Evolutionary conservation across 1,284 basidiomycete species (phyloP), one percentile per base, ranked within the genome.

Genomic region (Ustilago cynodontis): DNA sequence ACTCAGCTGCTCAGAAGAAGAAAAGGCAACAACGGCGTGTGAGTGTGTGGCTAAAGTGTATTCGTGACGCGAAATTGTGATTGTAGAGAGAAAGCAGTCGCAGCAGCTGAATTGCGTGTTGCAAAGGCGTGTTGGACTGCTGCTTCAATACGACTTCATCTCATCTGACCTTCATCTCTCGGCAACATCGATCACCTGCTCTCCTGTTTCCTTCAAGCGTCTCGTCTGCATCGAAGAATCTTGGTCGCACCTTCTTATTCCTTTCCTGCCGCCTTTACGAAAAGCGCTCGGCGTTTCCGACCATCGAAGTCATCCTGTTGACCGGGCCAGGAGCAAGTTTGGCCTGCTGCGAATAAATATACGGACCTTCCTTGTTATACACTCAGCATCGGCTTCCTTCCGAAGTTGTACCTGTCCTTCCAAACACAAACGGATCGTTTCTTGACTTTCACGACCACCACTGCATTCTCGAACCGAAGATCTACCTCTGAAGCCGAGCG

Each of bases 401-500:
- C 47, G 22, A 26, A 13, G 11, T 28, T 24, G 24, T 16, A 49
- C 47, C 47, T 26, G 24, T 24, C 7, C 26, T 49, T 16, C 41
- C 41, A 14, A 22, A 20, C 41, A 43, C n/a, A 43, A 20, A 43
- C 41, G 7, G 8, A 43, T n/a, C 41, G 16, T 43, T n/a, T 20
- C 41, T 20, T 7, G 14, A 14, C 7, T 37, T 37, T 3, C 7
- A 16, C 7, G 35, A 37, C 26, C n/a, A 37, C 35, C 7, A 37
- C 41, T n/a, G 7, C n/a, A 8, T 1, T 43, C 41, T 43, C 41
- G n/a, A 43, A 20, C 26, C 37, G 20, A 10, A 47, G 20, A 47
- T 14, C 7, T 24, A 10, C 24, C 43, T 49, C 47, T 49, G 2
- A 26, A 35, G 47, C 59, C 11, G 33, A 72, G 75, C 63, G 59